phyloP scores from a whole-genome alignment of 2,329 filamentous ascomycete species.

The Stagonosporopsis chrysanthemi region DNA sequence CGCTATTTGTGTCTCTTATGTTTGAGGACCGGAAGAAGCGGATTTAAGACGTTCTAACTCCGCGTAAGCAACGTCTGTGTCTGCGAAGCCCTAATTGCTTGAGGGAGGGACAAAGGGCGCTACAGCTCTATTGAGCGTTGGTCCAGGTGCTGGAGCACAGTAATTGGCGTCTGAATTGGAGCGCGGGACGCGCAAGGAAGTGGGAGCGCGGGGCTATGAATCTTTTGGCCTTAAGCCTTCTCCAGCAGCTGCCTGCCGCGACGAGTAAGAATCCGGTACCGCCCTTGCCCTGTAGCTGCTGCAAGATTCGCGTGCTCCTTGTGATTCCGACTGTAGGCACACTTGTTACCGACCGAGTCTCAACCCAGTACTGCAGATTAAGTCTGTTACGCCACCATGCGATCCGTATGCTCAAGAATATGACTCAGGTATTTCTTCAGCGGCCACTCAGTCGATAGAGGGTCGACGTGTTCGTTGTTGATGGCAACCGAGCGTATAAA shows the following conservation, averaged over 20 bases:
- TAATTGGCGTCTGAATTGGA: slow-evolving; percentile 8
- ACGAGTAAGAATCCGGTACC: slow-evolving; percentile 28
- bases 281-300: slow-evolving; percentile 19
- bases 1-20: not conserved
- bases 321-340: not conserved
- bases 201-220: slow-evolving; percentile 36
- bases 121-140: not conserved
- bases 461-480: not conserved
- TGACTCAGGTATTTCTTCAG: not conserved
- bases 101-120: not conserved
- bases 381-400: not conserved
- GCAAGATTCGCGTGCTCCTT: slow-evolving; percentile 15
- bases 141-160: not conserved
- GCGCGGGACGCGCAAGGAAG: slow-evolving; percentile 25
- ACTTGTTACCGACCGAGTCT: not conserved
- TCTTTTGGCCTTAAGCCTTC: slow-evolving; percentile 35
- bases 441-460: not conserved
- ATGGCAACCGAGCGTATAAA: not conserved
- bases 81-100: not conserved
- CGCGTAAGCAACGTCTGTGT: slow-evolving; percentile 11
- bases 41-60: slow-evolving; percentile 36
- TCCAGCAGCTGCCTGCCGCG: slow-evolving; percentile 34
- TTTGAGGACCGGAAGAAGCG: slow-evolving; percentile 20
- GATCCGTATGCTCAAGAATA: not conserved
- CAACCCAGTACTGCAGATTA: too few species aligned